These are phyloP conservation scores for Multifurca ochricompacta DNA, from an alignment of 768 basidiomycete species.

Conservation along the genomic window DNA sequence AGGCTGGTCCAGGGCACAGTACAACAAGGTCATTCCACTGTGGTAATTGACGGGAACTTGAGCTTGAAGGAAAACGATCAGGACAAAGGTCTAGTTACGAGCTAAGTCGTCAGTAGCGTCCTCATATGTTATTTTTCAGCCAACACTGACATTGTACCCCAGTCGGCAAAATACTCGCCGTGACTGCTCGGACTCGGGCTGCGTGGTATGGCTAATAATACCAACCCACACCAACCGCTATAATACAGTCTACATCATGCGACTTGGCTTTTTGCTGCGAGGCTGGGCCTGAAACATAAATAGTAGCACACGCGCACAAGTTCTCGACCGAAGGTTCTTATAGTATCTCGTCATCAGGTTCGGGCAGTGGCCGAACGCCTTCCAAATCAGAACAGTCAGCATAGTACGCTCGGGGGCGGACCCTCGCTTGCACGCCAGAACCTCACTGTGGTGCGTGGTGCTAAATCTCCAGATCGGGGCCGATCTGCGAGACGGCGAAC, in stretches of 20 bases:
- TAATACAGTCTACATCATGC: neutral
- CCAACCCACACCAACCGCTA: neutral
- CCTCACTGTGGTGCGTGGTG: neutral
- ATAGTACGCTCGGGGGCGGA: slow-evolving; percentile 1
- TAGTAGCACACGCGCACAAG: neutral
- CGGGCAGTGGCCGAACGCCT: neutral
- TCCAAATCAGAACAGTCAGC: slow-evolving; percentile 9
- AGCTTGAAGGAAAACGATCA: neutral
- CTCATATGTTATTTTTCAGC: neutral
- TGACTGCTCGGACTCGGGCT: neutral
- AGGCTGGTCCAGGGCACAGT: neutral
- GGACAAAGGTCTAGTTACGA: neutral
- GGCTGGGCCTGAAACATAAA: neutral
- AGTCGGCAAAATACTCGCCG: neutral
- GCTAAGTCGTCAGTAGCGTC: neutral
- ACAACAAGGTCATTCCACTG: neutral
- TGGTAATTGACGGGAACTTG: neutral
- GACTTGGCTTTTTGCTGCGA: neutral
- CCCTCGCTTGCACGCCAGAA: neutral
- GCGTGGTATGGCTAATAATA: neutral
- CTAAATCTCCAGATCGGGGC: neutral
- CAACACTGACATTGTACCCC: neutral
- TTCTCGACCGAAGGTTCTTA: neutral
- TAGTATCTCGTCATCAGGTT: slow-evolving; percentile 9
- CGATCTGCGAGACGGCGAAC: neutral